phyloP scores from a whole-genome alignment of 208 protist species.

The Spongospora subterranea region DNA sequence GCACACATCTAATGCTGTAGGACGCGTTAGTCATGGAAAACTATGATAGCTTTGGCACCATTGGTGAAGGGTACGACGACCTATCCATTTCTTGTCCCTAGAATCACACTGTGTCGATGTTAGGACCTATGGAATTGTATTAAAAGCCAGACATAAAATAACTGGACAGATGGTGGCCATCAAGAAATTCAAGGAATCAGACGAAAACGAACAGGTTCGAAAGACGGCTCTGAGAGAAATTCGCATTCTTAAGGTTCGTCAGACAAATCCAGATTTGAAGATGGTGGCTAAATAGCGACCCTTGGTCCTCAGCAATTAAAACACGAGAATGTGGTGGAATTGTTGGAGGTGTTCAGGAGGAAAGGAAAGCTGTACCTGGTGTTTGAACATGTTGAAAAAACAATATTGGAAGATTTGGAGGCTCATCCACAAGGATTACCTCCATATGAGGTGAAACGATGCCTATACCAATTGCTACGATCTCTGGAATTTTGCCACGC shows the following conservation, averaged over 20 bases:
- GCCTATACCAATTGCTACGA: slow-evolving; percentile 90
- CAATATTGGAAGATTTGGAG: slow-evolving; percentile 88
- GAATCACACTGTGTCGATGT: background rate
- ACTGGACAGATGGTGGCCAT: slow-evolving; percentile 90
- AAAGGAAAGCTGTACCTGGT: slow-evolving; percentile 91
- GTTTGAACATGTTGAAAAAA: slow-evolving; percentile 91
- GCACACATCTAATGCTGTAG: no score
- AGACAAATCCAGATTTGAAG: background rate
- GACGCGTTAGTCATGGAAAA: slow-evolving; percentile 76
- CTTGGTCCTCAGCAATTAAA: slow-evolving; percentile 77
- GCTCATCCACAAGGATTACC: slow-evolving; percentile 77
- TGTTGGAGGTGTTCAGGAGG: slow-evolving; percentile 82
- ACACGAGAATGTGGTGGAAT: slow-evolving; percentile 89
- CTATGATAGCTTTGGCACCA: slow-evolving; percentile 86
- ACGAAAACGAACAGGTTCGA: slow-evolving; percentile 87
- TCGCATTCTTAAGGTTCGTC: slow-evolving; percentile 83
- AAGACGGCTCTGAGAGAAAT: slow-evolving; percentile 84
- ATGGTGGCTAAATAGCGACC: background rate
- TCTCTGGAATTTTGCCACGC: slow-evolving; percentile 89
- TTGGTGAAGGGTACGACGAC: slow-evolving; percentile 86
- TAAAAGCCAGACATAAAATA: slow-evolving; percentile 87
- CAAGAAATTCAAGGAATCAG: slow-evolving; percentile 94
- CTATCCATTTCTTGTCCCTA: background rate
- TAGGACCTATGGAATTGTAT: slow-evolving; percentile 89
- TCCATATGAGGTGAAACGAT: slow-evolving; percentile 78